These are phyloP conservation scores for Kokia cookei DNA, from an alignment of 441 rosid species.

Conservation along the genomic window DNA sequence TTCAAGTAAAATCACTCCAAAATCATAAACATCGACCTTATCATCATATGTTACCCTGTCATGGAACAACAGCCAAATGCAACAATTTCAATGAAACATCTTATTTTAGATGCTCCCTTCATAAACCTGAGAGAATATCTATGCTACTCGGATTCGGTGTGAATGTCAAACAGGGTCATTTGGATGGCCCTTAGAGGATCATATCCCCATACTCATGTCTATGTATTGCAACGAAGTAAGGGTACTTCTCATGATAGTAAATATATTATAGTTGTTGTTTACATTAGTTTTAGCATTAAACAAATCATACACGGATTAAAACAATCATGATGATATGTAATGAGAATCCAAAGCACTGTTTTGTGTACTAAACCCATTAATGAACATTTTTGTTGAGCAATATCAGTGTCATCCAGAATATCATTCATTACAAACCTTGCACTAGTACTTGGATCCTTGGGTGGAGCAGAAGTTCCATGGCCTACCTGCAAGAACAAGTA, in stretches of 20 bases:
- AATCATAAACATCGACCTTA: slow-evolving; percentile 61
- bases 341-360: background rate
- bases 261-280: background rate
- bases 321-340: too few relatives aligned
- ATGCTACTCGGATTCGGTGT: background rate
- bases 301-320: background rate
- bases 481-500: slow-evolving; percentile 38
- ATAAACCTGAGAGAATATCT: background rate
- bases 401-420: background rate
- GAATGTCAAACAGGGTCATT: too few relatives aligned
- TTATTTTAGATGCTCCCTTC: background rate
- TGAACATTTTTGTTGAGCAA: background rate
- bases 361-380: background rate
- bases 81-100: background rate
- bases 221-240: too few relatives aligned
- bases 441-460: slow-evolving; percentile 28
- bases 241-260: background rate
- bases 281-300: background rate
- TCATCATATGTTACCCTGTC: slow-evolving; percentile 41
- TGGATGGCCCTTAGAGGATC: too few relatives aligned
- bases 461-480: slow-evolving; percentile 36
- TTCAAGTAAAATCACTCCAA: slow-evolving; percentile 87
- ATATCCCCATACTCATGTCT: too few relatives aligned
- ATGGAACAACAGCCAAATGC: slow-evolving; percentile 5
- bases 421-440: slow-evolving; percentile 33